Percentiles rank a stretch among this genome's conserved stretches.
Evolutionary conservation across 305 asterid species (phyloP).

Genomic region (Fraxinus angustifolia): DNA sequence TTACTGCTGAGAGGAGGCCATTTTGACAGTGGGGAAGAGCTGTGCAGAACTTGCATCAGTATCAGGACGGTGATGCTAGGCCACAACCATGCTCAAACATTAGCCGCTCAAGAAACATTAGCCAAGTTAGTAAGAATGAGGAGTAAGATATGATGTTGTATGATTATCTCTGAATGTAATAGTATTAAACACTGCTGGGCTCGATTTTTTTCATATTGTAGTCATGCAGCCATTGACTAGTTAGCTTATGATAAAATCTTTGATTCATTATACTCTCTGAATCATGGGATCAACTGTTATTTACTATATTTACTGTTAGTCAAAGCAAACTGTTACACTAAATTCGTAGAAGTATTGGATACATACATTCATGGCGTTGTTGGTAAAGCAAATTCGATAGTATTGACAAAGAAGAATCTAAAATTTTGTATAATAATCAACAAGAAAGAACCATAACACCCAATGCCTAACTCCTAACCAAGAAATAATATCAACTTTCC

Average conservation of each 20-base stretch:
- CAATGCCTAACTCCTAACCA: neutral
- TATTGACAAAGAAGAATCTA: neutral
- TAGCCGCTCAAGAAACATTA: constrained; percentile 87
- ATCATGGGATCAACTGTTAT: neutral
- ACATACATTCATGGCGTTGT: neutral
- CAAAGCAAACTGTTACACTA: neutral
- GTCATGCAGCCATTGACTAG: neutral
- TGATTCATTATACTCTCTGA: neutral
- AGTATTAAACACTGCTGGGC: neutral
- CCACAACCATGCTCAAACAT: constrained; percentile 69
- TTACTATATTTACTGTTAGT: neutral
- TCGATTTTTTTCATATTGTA: constrained; percentile 19
- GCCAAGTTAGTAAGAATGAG: constrained; percentile 90
- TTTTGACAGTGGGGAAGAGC: constrained; percentile 76
- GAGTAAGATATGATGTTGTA: constrained; percentile 54
- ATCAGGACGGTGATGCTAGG: constrained; percentile 96
- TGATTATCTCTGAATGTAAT: neutral
- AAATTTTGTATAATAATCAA: neutral
- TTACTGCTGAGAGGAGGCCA: constrained; percentile 75
- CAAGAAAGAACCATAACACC: neutral
- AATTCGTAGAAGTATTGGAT: neutral
- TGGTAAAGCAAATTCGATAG: neutral
- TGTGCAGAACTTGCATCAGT: constrained; percentile 74
- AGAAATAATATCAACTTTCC: neutral
- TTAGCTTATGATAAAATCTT: neutral